Evolutionary conservation across 208 protist genomes (phyloP).

Genomic region (Trypanosoma cruzi): DNA sequence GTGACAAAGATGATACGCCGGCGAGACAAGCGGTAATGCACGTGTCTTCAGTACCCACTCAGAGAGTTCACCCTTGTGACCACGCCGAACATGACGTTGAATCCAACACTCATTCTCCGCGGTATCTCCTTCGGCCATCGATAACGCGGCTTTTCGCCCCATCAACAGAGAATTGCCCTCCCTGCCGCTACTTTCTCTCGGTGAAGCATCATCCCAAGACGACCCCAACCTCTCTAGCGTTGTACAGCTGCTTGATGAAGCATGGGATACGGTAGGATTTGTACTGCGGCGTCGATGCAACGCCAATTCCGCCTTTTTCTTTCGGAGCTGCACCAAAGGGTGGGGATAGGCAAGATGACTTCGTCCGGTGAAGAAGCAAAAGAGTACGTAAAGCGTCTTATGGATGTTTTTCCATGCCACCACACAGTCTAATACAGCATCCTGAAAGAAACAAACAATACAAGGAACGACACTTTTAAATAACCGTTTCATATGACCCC

Average conservation of each 20-base stretch:
- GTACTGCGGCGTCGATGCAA: not conserved
- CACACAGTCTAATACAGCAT: slow-evolving; percentile 55
- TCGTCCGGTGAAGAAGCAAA: slow-evolving; percentile 64
- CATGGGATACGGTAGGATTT: not conserved
- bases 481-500: slow-evolving; percentile 29
- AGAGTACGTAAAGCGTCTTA: slow-evolving; percentile 58
- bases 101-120: slow-evolving; percentile 19
- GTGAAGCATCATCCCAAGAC: not conserved
- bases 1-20: slow-evolving; percentile 44
- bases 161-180: not conserved
- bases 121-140: not conserved
- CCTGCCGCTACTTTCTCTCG: not conserved
- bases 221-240: not conserved
- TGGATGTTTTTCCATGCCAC: slow-evolving; percentile 49
- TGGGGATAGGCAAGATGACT: slow-evolving; percentile 78
- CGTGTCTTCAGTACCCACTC: slow-evolving; percentile 42
- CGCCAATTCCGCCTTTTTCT: slow-evolving; percentile 25
- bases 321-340: slow-evolving; percentile 19
- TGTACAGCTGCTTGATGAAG: not conserved
- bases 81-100: slow-evolving; percentile 60
- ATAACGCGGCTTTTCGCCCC: too few relatives aligned
- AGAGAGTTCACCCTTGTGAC: slow-evolving; percentile 57
- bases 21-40: slow-evolving; percentile 48
- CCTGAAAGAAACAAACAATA: slow-evolving; percentile 15
- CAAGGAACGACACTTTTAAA: slow-evolving; percentile 49